phyloP scores from a whole-genome alignment of 805 yeast genomes.

The Yarrowia sp. region DNA sequence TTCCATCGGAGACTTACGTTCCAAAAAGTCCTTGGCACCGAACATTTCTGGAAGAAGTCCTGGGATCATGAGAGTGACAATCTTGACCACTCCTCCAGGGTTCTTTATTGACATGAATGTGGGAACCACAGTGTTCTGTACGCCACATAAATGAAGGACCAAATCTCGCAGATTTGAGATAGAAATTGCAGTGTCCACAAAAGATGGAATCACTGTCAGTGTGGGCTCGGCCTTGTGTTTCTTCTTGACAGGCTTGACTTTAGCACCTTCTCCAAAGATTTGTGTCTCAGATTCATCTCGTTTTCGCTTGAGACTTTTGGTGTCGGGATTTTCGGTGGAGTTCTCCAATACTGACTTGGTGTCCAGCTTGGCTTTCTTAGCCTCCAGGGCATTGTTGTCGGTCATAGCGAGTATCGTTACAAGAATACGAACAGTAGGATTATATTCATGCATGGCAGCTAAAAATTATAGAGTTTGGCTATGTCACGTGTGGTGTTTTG shows the following conservation, averaged over 20 bases:
- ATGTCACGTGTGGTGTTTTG: not conserved
- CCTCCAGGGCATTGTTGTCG: constrained; percentile 12
- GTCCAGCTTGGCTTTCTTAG: not conserved
- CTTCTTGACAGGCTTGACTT: constrained; percentile 28
- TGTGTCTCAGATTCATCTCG: not conserved
- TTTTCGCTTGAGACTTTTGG: constrained; percentile 10
- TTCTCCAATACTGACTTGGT: not conserved
- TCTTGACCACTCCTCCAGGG: constrained; percentile 47
- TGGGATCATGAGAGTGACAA: constrained; percentile 59
- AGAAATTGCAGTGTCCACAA: constrained; percentile 25
- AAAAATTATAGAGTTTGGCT: constrained; percentile 6
- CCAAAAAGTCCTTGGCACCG: constrained; percentile 33
- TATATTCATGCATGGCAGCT: constrained; percentile 22
- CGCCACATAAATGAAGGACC: constrained; percentile 44
- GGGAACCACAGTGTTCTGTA: constrained; percentile 43
- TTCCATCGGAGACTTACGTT: constrained; percentile 17
- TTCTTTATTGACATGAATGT: constrained; percentile 51
- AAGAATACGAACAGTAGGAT: not conserved
- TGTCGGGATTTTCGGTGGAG: not conserved
- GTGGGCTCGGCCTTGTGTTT: constrained; percentile 33
- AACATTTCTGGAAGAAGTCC: constrained; percentile 55
- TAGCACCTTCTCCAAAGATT: not conserved
- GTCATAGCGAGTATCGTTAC: not conserved
- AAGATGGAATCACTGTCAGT: constrained; percentile 27
- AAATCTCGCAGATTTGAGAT: constrained; percentile 45